Evolutionary conservation across 768 basidiomycete genomes (phyloP).

Genomic region (Sporobolomyces phaffii): DNA sequence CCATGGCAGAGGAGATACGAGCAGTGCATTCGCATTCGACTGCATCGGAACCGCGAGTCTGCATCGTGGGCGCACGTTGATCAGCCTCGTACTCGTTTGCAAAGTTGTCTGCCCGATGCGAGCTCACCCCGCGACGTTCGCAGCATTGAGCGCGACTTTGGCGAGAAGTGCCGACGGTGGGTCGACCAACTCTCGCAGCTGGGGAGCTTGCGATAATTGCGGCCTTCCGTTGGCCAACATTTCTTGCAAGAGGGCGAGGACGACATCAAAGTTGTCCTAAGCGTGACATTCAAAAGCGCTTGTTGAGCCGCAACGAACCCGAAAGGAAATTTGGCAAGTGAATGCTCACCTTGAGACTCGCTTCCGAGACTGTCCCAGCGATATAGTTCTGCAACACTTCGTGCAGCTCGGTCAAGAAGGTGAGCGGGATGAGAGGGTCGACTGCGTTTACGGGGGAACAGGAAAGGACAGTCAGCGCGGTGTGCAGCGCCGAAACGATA

Average conservation of each 20-base stretch:
- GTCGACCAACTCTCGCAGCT: conserved; percentile 30
- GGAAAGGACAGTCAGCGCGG: too few species aligned
- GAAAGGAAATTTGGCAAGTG: background rate
- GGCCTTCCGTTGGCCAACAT: conserved; percentile 33
- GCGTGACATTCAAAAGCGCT: background rate
- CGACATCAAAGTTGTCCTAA: conserved; percentile 39
- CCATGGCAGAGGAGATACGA: conserved; percentile 33
- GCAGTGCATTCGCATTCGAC: conserved; percentile 20
- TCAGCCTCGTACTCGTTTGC: too few species aligned
- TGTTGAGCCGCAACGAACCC: background rate
- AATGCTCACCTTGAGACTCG: conserved; percentile 27
- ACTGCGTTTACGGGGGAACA: conserved; percentile 4
- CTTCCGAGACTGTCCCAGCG: conserved; percentile 27
- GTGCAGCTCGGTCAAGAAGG: conserved; percentile 32
- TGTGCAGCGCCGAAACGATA: too few species aligned
- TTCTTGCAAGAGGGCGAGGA: conserved; percentile 34
- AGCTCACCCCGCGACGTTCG: conserved; percentile 21
- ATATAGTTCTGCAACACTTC: conserved; percentile 28
- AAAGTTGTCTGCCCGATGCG: too few species aligned
- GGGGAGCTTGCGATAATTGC: conserved; percentile 13
- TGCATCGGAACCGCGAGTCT: conserved; percentile 13
- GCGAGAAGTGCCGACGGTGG: conserved; percentile 23
- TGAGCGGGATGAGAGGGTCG: conserved; percentile 32
- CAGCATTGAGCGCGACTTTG: conserved; percentile 29
- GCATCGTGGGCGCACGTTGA: too few species aligned